phyloP scores from a whole-genome alignment of 208 protist species.

The Trypanosoma rangeli region DNA sequence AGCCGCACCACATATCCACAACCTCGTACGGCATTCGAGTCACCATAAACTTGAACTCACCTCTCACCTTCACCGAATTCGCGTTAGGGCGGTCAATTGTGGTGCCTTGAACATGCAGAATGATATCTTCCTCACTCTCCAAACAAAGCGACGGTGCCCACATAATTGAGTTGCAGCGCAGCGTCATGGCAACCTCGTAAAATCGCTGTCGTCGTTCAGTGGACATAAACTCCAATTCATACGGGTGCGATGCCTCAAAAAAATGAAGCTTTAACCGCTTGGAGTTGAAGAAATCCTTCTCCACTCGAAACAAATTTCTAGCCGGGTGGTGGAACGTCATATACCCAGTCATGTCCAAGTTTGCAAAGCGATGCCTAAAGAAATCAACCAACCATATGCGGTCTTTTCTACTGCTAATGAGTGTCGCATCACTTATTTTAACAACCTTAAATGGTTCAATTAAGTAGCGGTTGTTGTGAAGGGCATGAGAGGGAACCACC shows the following conservation, averaged over 20 bases:
- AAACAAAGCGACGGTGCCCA: slow-evolving; percentile 73
- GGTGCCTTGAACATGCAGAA: slow-evolving; percentile 66
- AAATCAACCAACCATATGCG: slow-evolving; percentile 77
- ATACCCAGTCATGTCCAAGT: slow-evolving; percentile 48
- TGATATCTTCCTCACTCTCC: slow-evolving; percentile 53
- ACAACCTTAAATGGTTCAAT: slow-evolving; percentile 62
- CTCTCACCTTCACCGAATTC: slow-evolving; percentile 30
- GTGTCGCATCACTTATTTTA: slow-evolving; percentile 39
- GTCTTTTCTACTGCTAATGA: slow-evolving; percentile 40
- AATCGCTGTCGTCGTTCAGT: slow-evolving; percentile 55
- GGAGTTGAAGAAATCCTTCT: slow-evolving; percentile 43
- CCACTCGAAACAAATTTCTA: slow-evolving; percentile 66
- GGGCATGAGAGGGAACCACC: slow-evolving; percentile 58
- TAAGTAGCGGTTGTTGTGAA: slow-evolving; percentile 70
- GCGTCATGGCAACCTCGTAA: slow-evolving; percentile 68
- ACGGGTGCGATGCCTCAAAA: slow-evolving; percentile 69
- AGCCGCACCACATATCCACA: slow-evolving; percentile 78
- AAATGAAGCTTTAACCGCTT: slow-evolving; percentile 65
- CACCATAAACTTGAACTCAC: slow-evolving; percentile 58
- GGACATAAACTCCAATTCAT: slow-evolving; percentile 66
- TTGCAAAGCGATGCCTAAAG: slow-evolving; percentile 48
- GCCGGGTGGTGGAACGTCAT: slow-evolving; percentile 47
- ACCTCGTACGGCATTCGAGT: slow-evolving; percentile 81
- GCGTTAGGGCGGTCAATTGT: slow-evolving; percentile 54
- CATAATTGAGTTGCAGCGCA: slow-evolving; percentile 66